phyloP scores from a whole-genome alignment of 345 rosid species.

The Eucalyptus sideroxylon region DNA sequence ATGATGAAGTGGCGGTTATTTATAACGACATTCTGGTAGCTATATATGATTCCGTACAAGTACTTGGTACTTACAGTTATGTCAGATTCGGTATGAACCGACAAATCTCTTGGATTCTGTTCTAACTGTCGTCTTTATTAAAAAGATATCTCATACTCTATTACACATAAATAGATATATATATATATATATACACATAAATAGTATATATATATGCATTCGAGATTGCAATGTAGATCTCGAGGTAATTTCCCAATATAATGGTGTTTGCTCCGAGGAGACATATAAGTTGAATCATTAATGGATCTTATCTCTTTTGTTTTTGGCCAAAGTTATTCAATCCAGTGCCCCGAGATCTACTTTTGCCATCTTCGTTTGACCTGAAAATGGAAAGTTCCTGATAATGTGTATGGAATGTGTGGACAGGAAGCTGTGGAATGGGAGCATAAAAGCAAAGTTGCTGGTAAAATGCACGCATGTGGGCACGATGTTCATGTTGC shows the following conservation, averaged over 20 bases:
- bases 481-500: slow-evolving; percentile 92
- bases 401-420: neutral
- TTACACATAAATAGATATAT: neutral
- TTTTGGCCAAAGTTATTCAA: neutral
- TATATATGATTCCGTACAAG: neutral
- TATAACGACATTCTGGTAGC: neutral
- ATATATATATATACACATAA: neutral
- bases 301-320: neutral
- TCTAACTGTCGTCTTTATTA: neutral
- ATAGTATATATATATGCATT: neutral
- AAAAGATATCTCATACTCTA: neutral
- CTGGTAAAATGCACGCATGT: slow-evolving; percentile 92
- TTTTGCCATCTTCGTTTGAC: neutral
- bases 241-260: neutral
- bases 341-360: neutral
- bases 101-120: neutral
- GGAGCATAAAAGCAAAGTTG: slow-evolving; percentile 70
- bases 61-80: rapidly evolving
- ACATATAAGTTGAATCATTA: neutral
- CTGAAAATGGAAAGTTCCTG: neutral
- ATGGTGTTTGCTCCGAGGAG: neutral
- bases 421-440: slow-evolving; percentile 77
- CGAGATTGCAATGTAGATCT: neutral
- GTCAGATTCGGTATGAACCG: neutral
- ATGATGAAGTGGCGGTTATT: neutral